Base-by-base conservation (phyloP, 148 eudicot species). In the Persicaria maculosa region DNA sequence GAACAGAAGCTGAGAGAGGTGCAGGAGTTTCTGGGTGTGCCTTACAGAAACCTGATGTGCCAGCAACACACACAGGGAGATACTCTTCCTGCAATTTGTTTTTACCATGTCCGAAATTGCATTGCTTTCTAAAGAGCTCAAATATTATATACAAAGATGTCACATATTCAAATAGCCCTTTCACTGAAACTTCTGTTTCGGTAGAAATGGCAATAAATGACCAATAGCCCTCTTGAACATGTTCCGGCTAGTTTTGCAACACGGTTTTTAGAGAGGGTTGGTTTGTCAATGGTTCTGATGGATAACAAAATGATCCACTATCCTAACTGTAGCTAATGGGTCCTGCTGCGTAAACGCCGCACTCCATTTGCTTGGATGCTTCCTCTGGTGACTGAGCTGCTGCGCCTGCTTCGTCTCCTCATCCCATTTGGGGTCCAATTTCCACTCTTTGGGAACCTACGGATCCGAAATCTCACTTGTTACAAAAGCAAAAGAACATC, bases 371-470 rank as follows among this genome's bases (percentile, higher is more conserved):
- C 97, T 92, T 1, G 98, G 98, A 77, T 82, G 76, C 58, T 74
- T 80, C 72, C 87, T 82, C 5, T 16, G 82, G 78, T 95, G 84
- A 79, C 88, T 92, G 72, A 79, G 70, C 47, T 65, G 80, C 46
- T 79, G 83, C 1, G 76, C 75, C 50, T 78, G 87, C 72, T 77
- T 89, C 14, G 86, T 61, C 79, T 95, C 98, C 1, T 83, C 89
- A 20, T 92, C 97, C 97, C 96, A 92, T 15, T 82, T 82, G 2
- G 97, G 92, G 77, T 95, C 97, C 79, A 95, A 68, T 84, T 95
- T 92, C 98, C 98, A 95, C 44, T 87, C 87, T 82, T 92, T 65
- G 0, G 98, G 97, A 46, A 95, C 98, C 98, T 95, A 81, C 77
- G 78, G 50, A 69, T 46, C 9, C 40, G 7, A 43, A 74, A 43